phyloP scores from a whole-genome alignment of 2,329 filamentous ascomycete species.

The Samsoniella hepiali region DNA sequence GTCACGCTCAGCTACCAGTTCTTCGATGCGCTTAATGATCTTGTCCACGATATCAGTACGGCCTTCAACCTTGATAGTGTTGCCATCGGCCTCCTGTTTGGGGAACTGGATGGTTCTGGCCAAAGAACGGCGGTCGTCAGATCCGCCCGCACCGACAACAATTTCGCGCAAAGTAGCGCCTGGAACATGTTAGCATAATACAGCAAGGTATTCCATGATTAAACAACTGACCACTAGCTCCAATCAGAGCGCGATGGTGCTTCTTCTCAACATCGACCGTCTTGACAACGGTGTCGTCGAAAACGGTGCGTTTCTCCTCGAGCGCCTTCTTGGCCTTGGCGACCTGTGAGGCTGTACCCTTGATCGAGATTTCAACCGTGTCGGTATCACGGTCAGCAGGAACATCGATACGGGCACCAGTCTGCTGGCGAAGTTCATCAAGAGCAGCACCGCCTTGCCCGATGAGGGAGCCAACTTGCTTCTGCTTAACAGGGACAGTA shows the following conservation, averaged over 20 bases:
- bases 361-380: constrained; percentile 82
- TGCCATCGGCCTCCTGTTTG: constrained; percentile 77
- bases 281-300: constrained; percentile 84
- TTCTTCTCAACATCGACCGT: constrained; percentile 91
- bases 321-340: constrained; percentile 88
- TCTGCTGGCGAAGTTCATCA: constrained; percentile 80
- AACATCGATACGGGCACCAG: constrained; percentile 87
- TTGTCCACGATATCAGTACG: constrained; percentile 80
- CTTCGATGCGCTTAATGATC: constrained; percentile 77
- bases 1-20: constrained; percentile 78
- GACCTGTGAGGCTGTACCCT: constrained; percentile 88
- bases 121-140: constrained; percentile 77
- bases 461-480: constrained; percentile 90
- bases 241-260: constrained; percentile 87
- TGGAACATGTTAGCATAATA: constrained; percentile 43
- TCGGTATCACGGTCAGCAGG: constrained; percentile 74
- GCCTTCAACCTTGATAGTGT: constrained; percentile 84
- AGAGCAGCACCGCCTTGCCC: constrained; percentile 86
- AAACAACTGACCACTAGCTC: constrained; percentile 68
- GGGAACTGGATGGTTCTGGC: constrained; percentile 94
- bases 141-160: constrained; percentile 82
- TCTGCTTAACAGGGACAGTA: constrained; percentile 81
- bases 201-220: background rate
- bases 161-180: constrained; percentile 83
- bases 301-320: constrained; percentile 79